A percentile compares a stretch with the other conserved stretches of the same genome.
These are phyloP conservation scores for Malus domestica DNA, from an alignment of 306 rosid species.

Conservation along the genomic window DNA sequence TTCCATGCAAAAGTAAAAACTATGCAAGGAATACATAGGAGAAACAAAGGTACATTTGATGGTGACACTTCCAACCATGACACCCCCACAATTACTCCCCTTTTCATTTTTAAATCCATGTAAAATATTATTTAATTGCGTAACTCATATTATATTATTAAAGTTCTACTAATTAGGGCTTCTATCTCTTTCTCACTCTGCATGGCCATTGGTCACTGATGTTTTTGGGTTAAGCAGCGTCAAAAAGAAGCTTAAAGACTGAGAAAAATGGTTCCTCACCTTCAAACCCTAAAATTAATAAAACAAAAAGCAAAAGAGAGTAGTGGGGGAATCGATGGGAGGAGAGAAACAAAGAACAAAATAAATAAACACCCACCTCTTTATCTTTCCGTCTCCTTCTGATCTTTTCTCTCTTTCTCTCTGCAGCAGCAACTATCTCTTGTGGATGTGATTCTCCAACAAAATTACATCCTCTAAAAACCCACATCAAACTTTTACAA, in stretches of 20 bases:
- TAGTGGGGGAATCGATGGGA: not conserved
- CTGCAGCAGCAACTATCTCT: slow-evolving; percentile 1
- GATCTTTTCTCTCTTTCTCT: slow-evolving; percentile 20
- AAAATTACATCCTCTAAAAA: slow-evolving; percentile 35
- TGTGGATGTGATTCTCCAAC: slow-evolving; percentile 82
- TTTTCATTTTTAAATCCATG: slow-evolving; percentile 33
- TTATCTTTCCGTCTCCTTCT: slow-evolving; percentile 64
- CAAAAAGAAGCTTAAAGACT: slow-evolving; percentile 35
- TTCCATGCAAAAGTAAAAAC: slow-evolving; percentile 26
- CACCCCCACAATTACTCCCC: slow-evolving; percentile 54
- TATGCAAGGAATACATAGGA: slow-evolving; percentile 29
- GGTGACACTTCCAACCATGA: slow-evolving; percentile 72
- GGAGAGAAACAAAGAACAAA: slow-evolving; percentile 21
- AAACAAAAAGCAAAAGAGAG: slow-evolving; percentile 37
- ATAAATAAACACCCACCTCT: slow-evolving; percentile 37
- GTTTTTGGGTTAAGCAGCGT: slow-evolving; percentile 20
- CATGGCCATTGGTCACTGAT: slow-evolving; percentile 31
- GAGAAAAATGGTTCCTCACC: slow-evolving; percentile 34
- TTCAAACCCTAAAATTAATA: slow-evolving; percentile 34
- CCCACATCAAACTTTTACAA: slow-evolving; percentile 49
- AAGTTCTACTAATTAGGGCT: slow-evolving; percentile 26
- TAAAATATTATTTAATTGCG: slow-evolving; percentile 14
- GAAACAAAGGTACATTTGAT: slow-evolving; percentile 61
- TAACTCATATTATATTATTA: not conserved
- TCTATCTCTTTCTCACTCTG: slow-evolving; percentile 15